Evolutionary conservation across 768 basidiomycete species (phyloP), one percentile per base, ranked within the genome.

Genomic region (Suillus luteus): DNA sequence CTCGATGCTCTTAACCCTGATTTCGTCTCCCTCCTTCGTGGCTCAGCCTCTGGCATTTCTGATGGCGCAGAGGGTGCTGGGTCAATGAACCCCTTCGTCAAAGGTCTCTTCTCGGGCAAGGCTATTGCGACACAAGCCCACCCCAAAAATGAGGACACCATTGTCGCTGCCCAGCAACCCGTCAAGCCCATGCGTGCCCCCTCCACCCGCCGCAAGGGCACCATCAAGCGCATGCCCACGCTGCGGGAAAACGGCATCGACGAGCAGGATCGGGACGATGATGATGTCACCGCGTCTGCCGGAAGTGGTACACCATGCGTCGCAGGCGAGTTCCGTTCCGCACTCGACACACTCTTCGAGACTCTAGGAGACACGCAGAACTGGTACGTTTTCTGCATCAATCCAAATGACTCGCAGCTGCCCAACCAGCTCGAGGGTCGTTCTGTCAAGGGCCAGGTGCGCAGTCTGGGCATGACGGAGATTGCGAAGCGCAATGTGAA

Each of bases 171-270:
- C 0, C 94, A 95, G 72, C 95, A 97, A 73, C 88, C 89, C 41
- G 89, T 95, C 67, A 95, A 96, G 76, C 96, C 96, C 0, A 93
- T 97, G 89, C 88, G 96, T 10, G 87, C 92, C 0, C 96, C 96
- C 0, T 96, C 94, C 0, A 96, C 90, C 0, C 83, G 93, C 55
- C 84, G 95, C 63, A 95, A 94, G 76, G 84, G 83, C 24, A 87
- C 90, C 0, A 75, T 92, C 64, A 87, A 86, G 69, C 85, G 90
- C 22, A 72, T 77, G 69, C 67, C 71, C 2, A 63, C 65, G 0
- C 79, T 86, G 72, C 81, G 72, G 2, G 72, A 74, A 38, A 66
- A 65, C 5, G 46, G 44, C 3, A 57, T 67, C 51, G 79, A 71
- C 19, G 80, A 85, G 15, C 85, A 86, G 44, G 80, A 82, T 15